A percentile compares a stretch with the other conserved stretches of the same genome.
Evolutionary conservation across 1,284 basidiomycete genomes (phyloP).

Genomic region (Tilletia horrida): DNA sequence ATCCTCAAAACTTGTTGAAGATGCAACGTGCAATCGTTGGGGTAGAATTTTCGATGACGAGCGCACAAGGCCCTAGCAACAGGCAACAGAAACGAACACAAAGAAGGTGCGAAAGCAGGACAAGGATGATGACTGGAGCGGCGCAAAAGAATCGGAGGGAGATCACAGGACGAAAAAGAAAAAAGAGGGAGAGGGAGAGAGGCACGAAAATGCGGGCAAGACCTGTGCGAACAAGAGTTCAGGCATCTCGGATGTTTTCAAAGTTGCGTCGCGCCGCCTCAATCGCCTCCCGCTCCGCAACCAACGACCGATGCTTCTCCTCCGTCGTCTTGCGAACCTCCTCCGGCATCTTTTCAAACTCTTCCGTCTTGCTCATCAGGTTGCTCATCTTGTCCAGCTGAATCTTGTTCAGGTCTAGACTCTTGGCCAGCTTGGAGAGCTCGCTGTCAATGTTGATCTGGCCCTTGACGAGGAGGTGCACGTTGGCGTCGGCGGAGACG

Average conservation of each 20-base stretch:
- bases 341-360: slow-evolving; percentile 45
- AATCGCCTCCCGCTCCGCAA: slow-evolving; percentile 43
- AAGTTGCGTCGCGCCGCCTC: slow-evolving; percentile 44
- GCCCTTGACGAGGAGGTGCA: slow-evolving; percentile 45
- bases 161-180: no score
- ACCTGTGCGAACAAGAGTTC: no score
- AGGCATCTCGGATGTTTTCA: slow-evolving; percentile 31
- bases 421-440: slow-evolving; percentile 48
- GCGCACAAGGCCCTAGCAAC: no score
- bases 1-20: no score
- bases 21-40: no score
- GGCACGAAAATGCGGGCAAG: no score
- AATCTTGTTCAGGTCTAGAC: slow-evolving; percentile 44
- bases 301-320: slow-evolving; percentile 38
- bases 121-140: no score
- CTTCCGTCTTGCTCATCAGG: slow-evolving; percentile 42
- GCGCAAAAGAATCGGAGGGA: no score
- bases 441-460: slow-evolving; percentile 50
- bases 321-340: slow-evolving; percentile 41
- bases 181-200: background rate
- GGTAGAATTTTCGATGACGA: no score
- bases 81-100: no score
- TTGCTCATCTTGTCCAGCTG: slow-evolving; percentile 37
- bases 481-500: slow-evolving; percentile 39
- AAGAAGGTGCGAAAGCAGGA: no score